These are phyloP conservation scores for Magnusiomyces clavatus DNA, from an alignment of 1,139 yeast genomes.

Conservation along the genomic window DNA sequence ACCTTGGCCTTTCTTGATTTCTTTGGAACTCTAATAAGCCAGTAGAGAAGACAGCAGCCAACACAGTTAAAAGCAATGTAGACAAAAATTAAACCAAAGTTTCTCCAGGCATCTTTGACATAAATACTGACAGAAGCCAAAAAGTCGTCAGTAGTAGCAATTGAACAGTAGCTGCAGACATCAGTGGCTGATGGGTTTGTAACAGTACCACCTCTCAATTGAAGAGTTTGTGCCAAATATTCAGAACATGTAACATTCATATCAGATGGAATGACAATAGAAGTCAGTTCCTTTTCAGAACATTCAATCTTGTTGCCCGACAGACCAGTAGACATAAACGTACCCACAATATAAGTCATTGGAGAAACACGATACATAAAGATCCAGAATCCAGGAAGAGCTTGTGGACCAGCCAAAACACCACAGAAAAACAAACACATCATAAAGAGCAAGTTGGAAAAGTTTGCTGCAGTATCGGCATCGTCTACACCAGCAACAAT, in stretches of 20 bases:
- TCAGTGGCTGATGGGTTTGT: slow-evolving; percentile 44
- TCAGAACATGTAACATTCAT: slow-evolving; percentile 44
- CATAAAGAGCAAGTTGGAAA: slow-evolving; percentile 55
- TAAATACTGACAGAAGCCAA: slow-evolving; percentile 39
- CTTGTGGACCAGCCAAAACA: slow-evolving; percentile 55
- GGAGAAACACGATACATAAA: slow-evolving; percentile 72
- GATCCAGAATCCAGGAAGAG: slow-evolving; percentile 54
- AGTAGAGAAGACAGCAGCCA: slow-evolving; percentile 51
- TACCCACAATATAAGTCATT: slow-evolving; percentile 57
- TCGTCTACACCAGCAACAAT: slow-evolving; percentile 53
- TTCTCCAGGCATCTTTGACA: slow-evolving; percentile 48
- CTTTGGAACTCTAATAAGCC: slow-evolving; percentile 69
- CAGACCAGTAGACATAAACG: slow-evolving; percentile 44
- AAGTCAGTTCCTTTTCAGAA: slow-evolving; percentile 41
- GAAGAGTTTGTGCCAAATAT: slow-evolving; percentile 38
- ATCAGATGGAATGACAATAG: slow-evolving; percentile 50
- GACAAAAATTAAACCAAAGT: slow-evolving; percentile 48
- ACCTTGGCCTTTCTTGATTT: slow-evolving; percentile 2
- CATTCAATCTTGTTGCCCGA: slow-evolving; percentile 55
- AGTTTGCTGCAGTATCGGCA: slow-evolving; percentile 68
- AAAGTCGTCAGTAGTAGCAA: slow-evolving; percentile 46
- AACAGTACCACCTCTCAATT: slow-evolving; percentile 45
- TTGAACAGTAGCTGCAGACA: slow-evolving; percentile 53
- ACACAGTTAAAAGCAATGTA: slow-evolving; percentile 46
- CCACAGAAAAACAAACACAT: slow-evolving; percentile 80